Evolutionary conservation across 2,329 filamentous ascomycete species (phyloP).

Genomic region (Aotearoamyces nothofagi): DNA sequence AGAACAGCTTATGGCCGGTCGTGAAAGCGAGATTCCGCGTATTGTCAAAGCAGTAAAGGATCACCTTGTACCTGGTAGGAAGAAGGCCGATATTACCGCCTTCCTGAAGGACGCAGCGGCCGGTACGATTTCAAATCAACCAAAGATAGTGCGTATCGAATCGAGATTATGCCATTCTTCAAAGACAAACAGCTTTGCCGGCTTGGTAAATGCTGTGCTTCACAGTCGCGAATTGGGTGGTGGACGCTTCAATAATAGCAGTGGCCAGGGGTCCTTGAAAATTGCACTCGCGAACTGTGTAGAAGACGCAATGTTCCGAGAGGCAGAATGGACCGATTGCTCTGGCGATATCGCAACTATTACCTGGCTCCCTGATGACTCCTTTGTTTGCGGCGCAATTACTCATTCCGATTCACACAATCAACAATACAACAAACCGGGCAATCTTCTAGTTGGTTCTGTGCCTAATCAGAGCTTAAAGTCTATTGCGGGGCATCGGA

Average conservation of each 20-base stretch:
- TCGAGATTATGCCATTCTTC: not conserved
- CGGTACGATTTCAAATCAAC: no score
- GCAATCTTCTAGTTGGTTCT: conserved; percentile 43
- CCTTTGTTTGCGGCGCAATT: conserved; percentile 45
- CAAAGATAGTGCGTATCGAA: not conserved
- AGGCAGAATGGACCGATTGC: conserved; percentile 42
- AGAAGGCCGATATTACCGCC: conserved; percentile 5
- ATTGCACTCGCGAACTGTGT: conserved; percentile 8
- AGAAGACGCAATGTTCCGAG: conserved; percentile 35
- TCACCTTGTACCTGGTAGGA: not conserved
- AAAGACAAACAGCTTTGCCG: not conserved
- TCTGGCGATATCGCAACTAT: conserved; percentile 45
- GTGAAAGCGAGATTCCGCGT: no score
- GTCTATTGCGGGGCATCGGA: conserved; percentile 40
- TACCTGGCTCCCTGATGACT: conserved; percentile 36
- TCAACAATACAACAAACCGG: conserved; percentile 50
- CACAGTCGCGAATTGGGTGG: not conserved
- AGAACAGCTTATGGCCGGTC: no score
- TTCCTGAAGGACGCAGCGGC: conserved; percentile 11
- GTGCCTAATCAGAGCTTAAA: conserved; percentile 26
- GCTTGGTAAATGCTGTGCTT: not conserved
- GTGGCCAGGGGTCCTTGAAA: conserved; percentile 10
- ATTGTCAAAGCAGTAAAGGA: no score
- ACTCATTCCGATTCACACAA: conserved; percentile 47
- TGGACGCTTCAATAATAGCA: conserved; percentile 3